These are phyloP conservation scores for Stagonosporopsis chrysanthemi DNA, from an alignment of 2,329 filamentous ascomycete genomes.

Conservation along the genomic window DNA sequence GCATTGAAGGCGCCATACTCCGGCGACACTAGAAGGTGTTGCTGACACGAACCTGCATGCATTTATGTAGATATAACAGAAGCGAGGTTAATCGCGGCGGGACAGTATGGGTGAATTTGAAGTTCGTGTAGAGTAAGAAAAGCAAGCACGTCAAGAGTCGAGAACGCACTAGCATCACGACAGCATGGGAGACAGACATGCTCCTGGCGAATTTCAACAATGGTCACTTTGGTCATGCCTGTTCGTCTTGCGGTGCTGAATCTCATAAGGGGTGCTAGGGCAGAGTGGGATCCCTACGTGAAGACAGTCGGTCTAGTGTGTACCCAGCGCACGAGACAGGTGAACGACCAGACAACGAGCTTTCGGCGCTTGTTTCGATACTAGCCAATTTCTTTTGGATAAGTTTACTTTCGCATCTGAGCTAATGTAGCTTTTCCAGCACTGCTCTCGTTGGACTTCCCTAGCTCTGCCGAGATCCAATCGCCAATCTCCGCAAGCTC, in stretches of 20 bases:
- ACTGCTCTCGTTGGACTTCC: slow-evolving; percentile 47
- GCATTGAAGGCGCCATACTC: no score
- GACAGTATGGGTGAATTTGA: no score
- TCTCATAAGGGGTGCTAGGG: not conserved
- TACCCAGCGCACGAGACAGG: not conserved
- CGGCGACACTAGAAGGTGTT: no score
- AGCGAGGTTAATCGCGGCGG: no score
- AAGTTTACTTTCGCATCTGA: slow-evolving; percentile 29
- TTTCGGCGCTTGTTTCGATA: not conserved
- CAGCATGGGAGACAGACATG: not conserved
- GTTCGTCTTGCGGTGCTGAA: no score
- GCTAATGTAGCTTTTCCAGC: slow-evolving; percentile 50
- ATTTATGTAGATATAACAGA: no score
- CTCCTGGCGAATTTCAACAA: not conserved
- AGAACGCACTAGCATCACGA: no score
- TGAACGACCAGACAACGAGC: not conserved
- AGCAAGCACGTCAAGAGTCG: no score
- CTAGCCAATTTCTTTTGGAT: not conserved
- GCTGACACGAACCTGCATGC: no score
- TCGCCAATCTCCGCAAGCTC: slow-evolving; percentile 47
- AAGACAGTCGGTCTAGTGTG: not conserved
- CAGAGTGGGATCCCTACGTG: not conserved
- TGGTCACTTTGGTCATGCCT: not conserved
- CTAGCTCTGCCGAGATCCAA: slow-evolving; percentile 50
- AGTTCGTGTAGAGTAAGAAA: no score